Percentiles rank a stretch among this genome's conserved stretches.
phyloP scores from a whole-genome alignment of 495 filamentous ascomycete species.

The Antarctomyces pellizariae region DNA sequence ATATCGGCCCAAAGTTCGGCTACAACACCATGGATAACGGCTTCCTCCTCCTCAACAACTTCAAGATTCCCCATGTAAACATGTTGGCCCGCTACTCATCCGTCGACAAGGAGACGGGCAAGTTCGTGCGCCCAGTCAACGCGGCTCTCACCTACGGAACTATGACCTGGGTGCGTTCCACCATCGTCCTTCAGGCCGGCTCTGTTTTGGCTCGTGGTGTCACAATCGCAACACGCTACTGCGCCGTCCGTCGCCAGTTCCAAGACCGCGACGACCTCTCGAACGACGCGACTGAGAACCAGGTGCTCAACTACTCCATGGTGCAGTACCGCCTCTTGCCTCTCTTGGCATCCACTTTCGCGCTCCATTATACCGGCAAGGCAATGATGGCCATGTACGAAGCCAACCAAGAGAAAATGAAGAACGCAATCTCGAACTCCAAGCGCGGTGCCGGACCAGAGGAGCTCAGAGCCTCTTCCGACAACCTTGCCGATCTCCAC shows the following conservation, averaged over 20 bases:
- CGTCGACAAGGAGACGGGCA: slow-evolving; percentile 34
- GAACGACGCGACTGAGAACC: slow-evolving; percentile 28
- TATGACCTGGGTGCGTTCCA: slow-evolving; percentile 46
- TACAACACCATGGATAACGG: slow-evolving; percentile 59
- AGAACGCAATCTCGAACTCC: slow-evolving; percentile 15
- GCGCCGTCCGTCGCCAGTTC: slow-evolving; percentile 44
- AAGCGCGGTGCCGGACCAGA: slow-evolving; percentile 39
- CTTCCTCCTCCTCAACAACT: slow-evolving; percentile 45
- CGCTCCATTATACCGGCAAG: slow-evolving; percentile 48
- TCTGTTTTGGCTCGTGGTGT: slow-evolving; percentile 47
- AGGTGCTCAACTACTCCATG: slow-evolving; percentile 53
- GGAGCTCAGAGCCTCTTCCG: slow-evolving; percentile 35
- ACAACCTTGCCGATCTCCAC: slow-evolving; percentile 47
- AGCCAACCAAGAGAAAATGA: slow-evolving; percentile 40
- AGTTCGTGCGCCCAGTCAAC: slow-evolving; percentile 37
- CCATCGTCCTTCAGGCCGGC: slow-evolving; percentile 43
- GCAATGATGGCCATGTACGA: slow-evolving; percentile 42
- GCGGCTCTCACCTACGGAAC: slow-evolving; percentile 47
- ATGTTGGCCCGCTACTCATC: slow-evolving; percentile 43
- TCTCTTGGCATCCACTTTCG: slow-evolving; percentile 48
- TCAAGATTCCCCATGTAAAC: slow-evolving; percentile 42
- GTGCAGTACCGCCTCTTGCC: slow-evolving; percentile 50
- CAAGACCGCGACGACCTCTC: slow-evolving; percentile 36
- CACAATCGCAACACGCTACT: slow-evolving; percentile 51
- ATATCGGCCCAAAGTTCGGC: slow-evolving; percentile 54